Conservation (phyloP, 306 rosid genomes). For the Cucumis melo region DNA sequence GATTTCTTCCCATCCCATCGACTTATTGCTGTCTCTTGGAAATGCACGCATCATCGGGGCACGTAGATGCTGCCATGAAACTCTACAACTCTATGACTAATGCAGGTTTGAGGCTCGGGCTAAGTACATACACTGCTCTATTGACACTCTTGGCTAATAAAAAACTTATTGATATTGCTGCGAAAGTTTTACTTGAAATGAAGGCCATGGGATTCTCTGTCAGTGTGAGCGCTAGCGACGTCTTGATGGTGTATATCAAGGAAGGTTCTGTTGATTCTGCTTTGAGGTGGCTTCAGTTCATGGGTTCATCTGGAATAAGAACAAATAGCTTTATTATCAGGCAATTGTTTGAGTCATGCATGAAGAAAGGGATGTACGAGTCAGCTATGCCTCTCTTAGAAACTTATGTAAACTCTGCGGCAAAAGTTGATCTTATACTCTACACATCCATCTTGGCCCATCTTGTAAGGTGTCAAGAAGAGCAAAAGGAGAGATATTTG, state of each 20-base stretch:
- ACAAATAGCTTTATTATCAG: constrained; percentile 80
- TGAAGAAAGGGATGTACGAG: constrained; percentile 70
- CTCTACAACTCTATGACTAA: constrained; percentile 82
- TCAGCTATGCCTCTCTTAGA: constrained; percentile 87
- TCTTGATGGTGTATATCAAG: constrained; percentile 85
- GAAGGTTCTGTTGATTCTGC: constrained; percentile 88
- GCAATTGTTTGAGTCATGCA: constrained; percentile 86
- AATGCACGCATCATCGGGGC: constrained; percentile 88
- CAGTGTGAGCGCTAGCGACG: constrained; percentile 88
- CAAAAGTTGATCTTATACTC: constrained; percentile 85
- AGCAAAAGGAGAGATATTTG: constrained; percentile 71
- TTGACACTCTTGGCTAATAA: constrained; percentile 72
- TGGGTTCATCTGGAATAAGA: constrained; percentile 87
- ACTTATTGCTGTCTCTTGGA: constrained; percentile 82
- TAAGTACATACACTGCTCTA: constrained; percentile 71
- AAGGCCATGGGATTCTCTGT: constrained; percentile 85
- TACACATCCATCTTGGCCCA: constrained; percentile 87
- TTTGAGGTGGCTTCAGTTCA: constrained; percentile 82
- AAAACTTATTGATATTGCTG: constrained; percentile 66
- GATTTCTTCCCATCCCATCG: constrained; percentile 89
- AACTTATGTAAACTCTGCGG: constrained; percentile 69
- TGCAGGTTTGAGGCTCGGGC: constrained; percentile 76
- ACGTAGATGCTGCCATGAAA: constrained; percentile 83
- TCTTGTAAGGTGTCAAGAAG: constrained; percentile 91
- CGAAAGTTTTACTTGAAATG: constrained; percentile 86